Conservation (phyloP, 1,284 basidiomycete genomes). For the Cystobasidium sp. region DNA sequence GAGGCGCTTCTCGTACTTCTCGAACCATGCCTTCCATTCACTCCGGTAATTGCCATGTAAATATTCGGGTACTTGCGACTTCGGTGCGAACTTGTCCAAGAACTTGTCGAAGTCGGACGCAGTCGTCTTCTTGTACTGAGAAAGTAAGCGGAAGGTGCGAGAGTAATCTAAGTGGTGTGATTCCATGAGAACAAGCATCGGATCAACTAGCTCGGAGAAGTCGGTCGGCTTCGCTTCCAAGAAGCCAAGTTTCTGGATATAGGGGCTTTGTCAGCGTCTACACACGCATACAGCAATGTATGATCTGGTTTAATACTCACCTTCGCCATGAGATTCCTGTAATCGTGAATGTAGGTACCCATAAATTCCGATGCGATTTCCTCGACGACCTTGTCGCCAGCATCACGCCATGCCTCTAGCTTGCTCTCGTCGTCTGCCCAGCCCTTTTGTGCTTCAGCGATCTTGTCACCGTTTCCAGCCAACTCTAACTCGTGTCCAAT, state of each 20-base stretch:
- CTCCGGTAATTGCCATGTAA: slow-evolving; percentile 56
- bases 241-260: slow-evolving; percentile 73
- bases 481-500: slow-evolving; percentile 73
- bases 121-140: slow-evolving; percentile 62
- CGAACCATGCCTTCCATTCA: slow-evolving; percentile 72
- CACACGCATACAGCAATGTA: too few relatives aligned
- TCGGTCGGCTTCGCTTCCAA: slow-evolving; percentile 64
- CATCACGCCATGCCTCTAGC: slow-evolving; percentile 67
- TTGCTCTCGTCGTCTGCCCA: slow-evolving; percentile 68
- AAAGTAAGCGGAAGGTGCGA: slow-evolving; percentile 73
- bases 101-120: slow-evolving; percentile 60
- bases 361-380: slow-evolving; percentile 62
- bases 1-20: slow-evolving; percentile 68
- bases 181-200: slow-evolving; percentile 72
- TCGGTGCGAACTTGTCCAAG: slow-evolving; percentile 62
- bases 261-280: background rate
- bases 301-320: slow-evolving; percentile 57
- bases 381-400: slow-evolving; percentile 63
- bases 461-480: slow-evolving; percentile 60
- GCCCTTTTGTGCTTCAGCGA: slow-evolving; percentile 60
- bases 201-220: slow-evolving; percentile 65
- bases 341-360: slow-evolving; percentile 65
- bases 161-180: slow-evolving; percentile 79
- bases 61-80: slow-evolving; percentile 58
- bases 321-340: slow-evolving; percentile 70